These are phyloP conservation scores for Ettlia oleoabundans DNA, from an alignment of 139 green algal genomes.

Conservation along the genomic window DNA sequence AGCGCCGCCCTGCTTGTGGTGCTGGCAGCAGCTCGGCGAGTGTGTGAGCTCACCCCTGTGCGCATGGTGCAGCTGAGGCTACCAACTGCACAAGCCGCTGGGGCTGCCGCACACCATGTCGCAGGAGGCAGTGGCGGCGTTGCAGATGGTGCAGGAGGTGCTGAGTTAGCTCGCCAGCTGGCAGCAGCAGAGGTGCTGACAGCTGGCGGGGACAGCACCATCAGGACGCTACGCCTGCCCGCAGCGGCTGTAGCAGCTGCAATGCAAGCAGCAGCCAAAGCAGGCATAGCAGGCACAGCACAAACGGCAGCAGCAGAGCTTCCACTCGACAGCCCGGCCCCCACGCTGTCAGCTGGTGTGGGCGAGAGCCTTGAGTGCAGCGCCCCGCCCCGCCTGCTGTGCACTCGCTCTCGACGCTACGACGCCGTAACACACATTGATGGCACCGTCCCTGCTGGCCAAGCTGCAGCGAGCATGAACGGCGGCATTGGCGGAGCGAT, in stretches of 20 bases:
- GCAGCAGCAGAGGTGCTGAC: neutral
- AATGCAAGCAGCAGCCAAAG: neutral
- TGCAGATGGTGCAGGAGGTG: neutral
- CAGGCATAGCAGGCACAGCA: neutral
- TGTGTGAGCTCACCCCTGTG: slow-evolving; percentile 12
- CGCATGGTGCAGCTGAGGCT: neutral
- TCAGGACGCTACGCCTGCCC: slow-evolving; percentile 6
- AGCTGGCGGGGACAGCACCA: neutral
- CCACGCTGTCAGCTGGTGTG: too few relatives aligned
- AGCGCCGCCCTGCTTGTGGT: neutral
- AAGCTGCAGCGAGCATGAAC: neutral
- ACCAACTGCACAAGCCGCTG: too few relatives aligned
- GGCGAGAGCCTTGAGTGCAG: neutral
- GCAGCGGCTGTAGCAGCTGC: neutral
- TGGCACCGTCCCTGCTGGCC: neutral
- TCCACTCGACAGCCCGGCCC: too few relatives aligned
- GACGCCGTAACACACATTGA: slow-evolving; percentile 14
- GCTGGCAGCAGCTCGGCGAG: slow-evolving; percentile 16
- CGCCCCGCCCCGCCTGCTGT: slow-evolving; percentile 1
- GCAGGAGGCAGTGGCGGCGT: neutral
- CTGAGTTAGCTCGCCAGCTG: neutral
- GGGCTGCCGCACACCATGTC: neutral
- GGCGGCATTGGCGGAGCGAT: neutral
- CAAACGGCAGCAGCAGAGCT: neutral
- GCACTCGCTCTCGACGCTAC: neutral